Conservation (phyloP, 2,329 filamentous ascomycete species). For the Cytospora piceae region DNA sequence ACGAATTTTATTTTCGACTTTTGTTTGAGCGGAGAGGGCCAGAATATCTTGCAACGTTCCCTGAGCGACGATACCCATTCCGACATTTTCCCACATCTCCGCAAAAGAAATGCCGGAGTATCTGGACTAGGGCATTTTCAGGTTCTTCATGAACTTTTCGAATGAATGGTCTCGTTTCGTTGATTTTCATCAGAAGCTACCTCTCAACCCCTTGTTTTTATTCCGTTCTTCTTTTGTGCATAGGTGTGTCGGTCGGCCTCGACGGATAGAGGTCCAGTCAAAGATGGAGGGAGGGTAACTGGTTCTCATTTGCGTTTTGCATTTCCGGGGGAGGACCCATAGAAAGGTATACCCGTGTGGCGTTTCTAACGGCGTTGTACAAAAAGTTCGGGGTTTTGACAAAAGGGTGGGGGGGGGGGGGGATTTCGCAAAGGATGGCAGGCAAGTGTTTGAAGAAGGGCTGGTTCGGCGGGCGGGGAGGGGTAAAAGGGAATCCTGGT, state of each 20-base stretch:
- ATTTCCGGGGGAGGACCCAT: constrained; percentile 22
- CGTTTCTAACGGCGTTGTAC: constrained; percentile 14
- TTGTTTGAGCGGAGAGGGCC: constrained; percentile 9
- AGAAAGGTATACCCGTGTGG: constrained; percentile 18
- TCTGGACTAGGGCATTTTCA: background rate
- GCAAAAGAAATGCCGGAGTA: background rate
- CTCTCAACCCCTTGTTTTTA: background rate
- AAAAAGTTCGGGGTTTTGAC: background rate
- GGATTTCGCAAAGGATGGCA: background rate
- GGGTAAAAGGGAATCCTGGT: background rate
- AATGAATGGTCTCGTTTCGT: background rate
- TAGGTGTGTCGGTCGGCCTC: background rate
- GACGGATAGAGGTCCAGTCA: background rate
- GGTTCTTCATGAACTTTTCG: background rate
- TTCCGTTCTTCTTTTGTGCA: constrained; percentile 2
- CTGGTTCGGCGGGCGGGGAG: background rate
- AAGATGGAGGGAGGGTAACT: background rate
- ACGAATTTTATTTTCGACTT: background rate
- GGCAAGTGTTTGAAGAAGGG: background rate
- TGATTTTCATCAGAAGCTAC: background rate
- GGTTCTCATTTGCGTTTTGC: constrained; percentile 14
- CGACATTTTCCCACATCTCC: background rate
- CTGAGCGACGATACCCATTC: constrained; percentile 25
- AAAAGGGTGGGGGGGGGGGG: background rate
- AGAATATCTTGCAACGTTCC: constrained; percentile 6